These are phyloP conservation scores for Colletotrichum falcatum DNA, from an alignment of 2,329 filamentous ascomycete genomes.

Conservation along the genomic window DNA sequence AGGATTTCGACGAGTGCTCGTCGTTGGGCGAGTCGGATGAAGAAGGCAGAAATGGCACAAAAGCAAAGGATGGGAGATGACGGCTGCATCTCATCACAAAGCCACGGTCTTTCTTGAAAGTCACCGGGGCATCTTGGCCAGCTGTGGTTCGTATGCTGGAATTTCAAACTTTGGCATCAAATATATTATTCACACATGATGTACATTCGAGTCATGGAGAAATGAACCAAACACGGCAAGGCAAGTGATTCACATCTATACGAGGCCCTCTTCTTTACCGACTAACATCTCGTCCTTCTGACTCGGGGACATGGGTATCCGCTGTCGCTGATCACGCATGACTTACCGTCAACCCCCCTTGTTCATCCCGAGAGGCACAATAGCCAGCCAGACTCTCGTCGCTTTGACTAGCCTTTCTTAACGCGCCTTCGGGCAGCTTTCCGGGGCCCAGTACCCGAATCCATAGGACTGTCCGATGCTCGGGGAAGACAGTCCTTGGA, in stretches of 20 bases:
- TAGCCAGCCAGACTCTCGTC: too few relatives aligned
- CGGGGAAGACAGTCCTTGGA: too few relatives aligned
- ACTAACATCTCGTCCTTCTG: too few relatives aligned
- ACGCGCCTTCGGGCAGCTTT: too few relatives aligned
- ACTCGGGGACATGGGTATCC: not conserved
- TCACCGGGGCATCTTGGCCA: too few relatives aligned
- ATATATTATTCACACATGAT: accelerated
- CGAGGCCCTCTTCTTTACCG: too few relatives aligned
- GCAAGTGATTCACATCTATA: not conserved
- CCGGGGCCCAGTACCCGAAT: too few relatives aligned
- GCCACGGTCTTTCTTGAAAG: not conserved
- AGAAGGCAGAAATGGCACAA: not conserved
- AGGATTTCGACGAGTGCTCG: not conserved
- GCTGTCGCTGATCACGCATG: not conserved
- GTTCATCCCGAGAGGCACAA: not conserved
- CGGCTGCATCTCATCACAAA: not conserved
- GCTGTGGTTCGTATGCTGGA: too few relatives aligned
- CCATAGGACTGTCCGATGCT: too few relatives aligned
- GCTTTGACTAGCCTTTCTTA: not conserved
- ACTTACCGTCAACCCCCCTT: too few relatives aligned
- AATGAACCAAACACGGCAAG: not conserved
- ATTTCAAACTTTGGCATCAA: accelerated
- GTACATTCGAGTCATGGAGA: accelerated
- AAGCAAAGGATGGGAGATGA: not conserved
- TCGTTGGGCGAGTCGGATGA: not conserved